Conservation (phyloP, 1,284 basidiomycete genomes). For the Anthracocystis setariae region DNA sequence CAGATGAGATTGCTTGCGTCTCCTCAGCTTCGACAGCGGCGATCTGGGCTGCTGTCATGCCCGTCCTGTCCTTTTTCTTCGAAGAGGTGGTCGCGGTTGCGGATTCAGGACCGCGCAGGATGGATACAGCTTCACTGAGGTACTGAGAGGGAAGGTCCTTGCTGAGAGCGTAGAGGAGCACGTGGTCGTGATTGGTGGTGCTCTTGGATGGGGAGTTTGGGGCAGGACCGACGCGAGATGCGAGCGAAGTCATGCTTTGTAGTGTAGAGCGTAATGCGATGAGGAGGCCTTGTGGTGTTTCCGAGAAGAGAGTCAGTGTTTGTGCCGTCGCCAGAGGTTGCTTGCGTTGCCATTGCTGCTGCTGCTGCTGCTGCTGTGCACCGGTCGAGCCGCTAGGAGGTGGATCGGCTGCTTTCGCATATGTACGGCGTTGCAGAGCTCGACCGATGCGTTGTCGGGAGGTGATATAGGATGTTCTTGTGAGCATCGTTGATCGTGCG, state of each 20-base stretch:
- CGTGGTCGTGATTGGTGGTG: slow-evolving; percentile 33
- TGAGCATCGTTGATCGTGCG: slow-evolving; percentile 16
- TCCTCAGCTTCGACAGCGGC: slow-evolving; percentile 21
- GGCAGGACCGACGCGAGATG: slow-evolving; percentile 25
- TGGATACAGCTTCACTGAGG: slow-evolving; percentile 45
- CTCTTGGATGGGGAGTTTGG: slow-evolving; percentile 3
- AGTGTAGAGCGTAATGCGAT: slow-evolving; percentile 52
- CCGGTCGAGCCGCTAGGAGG: slow-evolving; percentile 1
- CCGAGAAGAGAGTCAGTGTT: slow-evolving; percentile 53
- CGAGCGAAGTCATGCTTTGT: slow-evolving; percentile 41
- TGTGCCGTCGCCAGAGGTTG: slow-evolving; percentile 53
- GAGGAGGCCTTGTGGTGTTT: slow-evolving; percentile 45
- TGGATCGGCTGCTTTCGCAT: slow-evolving; percentile 26
- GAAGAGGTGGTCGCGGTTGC: not conserved
- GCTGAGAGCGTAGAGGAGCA: slow-evolving; percentile 55
- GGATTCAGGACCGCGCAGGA: slow-evolving; percentile 37
- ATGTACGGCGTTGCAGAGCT: slow-evolving; percentile 17
- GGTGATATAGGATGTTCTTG: slow-evolving; percentile 3
- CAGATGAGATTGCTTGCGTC: not conserved
- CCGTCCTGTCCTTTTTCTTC: slow-evolving; percentile 7
- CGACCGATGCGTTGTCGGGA: not conserved
- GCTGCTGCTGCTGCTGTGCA: slow-evolving; percentile 35
- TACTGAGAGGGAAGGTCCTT: slow-evolving; percentile 51
- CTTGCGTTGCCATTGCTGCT: slow-evolving; percentile 48
- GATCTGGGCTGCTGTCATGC: slow-evolving; percentile 32